Base-by-base conservation (phyloP, 2,329 filamentous ascomycete species). In the Scytalidium lignicola region DNA sequence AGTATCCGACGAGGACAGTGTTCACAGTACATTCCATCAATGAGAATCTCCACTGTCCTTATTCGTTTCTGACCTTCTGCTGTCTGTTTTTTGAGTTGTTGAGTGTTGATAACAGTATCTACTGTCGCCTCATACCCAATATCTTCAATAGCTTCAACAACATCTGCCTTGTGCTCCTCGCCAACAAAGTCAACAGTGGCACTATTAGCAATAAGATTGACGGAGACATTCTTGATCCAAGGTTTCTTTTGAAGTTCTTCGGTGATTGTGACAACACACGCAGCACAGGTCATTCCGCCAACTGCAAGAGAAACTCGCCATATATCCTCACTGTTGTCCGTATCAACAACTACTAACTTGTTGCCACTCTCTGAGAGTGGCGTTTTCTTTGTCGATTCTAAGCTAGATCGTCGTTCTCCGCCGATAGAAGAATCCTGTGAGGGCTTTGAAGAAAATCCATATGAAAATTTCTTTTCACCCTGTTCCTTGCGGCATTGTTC, bases 11-110 rank as follows among this genome's bases (percentile, higher is more conserved):
- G 70, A 1, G 86, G 83, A 57, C 87, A 91, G 59, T 87, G 81
- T 13, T 78, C 73, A 66, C 88, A 91, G 65, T 86, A 89, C 69
- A 91, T 83, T 44, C 88, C 88, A 44, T 86, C 76, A 44, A 92
- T 72, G 37, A 67, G 68, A 49, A 91, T 80, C 48, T 84, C 78
- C 2, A 89, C 75, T 1, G 79, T 81, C 43, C 86, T 52, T 13
- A 49, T 47, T 8, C 44, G 44, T 12, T 21, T 53, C 22, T 50
- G 51, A 18, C 40, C 18, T 21, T 49, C 45, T 21, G 45, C 23
- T 13, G 21, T 21, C 5, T 47, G 42, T 20, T 54, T 42, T 51
- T 39, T 66, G n/a, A 46, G 57, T 15, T 66, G 55, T 2, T 63
- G 15, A 3, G 56, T 29, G 42, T 57, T 45, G 12, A 59, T 43